Evolutionary conservation across 1,284 basidiomycete species (phyloP).

Genomic region (Meira nashicola): DNA sequence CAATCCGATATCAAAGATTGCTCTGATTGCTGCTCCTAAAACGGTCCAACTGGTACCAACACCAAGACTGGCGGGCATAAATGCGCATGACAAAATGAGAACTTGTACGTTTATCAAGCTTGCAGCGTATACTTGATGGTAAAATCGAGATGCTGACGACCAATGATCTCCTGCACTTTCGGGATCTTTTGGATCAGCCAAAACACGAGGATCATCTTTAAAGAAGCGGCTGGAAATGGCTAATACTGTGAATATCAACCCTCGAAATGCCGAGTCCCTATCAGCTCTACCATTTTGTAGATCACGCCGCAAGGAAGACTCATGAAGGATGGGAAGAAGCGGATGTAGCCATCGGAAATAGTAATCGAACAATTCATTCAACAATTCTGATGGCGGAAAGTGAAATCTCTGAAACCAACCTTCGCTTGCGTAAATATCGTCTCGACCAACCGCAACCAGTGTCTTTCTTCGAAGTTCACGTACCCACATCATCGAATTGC

Average conservation of each 20-base stretch:
- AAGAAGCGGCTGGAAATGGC: slow-evolving; percentile 41
- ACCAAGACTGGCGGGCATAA: slow-evolving; percentile 39
- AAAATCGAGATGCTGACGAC: slow-evolving; percentile 39
- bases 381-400: slow-evolving; percentile 30
- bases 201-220: slow-evolving; percentile 32
- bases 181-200: slow-evolving; percentile 29
- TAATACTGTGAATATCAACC: slow-evolving; percentile 41
- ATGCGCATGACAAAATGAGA: slow-evolving; percentile 35
- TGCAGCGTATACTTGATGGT: slow-evolving; percentile 43
- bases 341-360: slow-evolving; percentile 36
- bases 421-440: slow-evolving; percentile 23
- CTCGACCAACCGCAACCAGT: slow-evolving; percentile 38
- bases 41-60: slow-evolving; percentile 40
- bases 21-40: slow-evolving; percentile 42
- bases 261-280: slow-evolving; percentile 40
- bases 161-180: slow-evolving; percentile 41
- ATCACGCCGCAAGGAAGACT: slow-evolving; percentile 32
- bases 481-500: slow-evolving; percentile 44
- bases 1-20: slow-evolving; percentile 40
- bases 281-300: slow-evolving; percentile 28
- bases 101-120: slow-evolving; percentile 45
- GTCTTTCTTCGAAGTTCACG: slow-evolving; percentile 37
- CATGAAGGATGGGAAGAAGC: slow-evolving; percentile 42
- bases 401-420: slow-evolving; percentile 40
- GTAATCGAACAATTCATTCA: slow-evolving; percentile 26